Evolutionary conservation across 371 early-diverging fungal species (phyloP), one percentile per base, ranked within the genome.

Genomic region (Funneliformis caledonium): DNA sequence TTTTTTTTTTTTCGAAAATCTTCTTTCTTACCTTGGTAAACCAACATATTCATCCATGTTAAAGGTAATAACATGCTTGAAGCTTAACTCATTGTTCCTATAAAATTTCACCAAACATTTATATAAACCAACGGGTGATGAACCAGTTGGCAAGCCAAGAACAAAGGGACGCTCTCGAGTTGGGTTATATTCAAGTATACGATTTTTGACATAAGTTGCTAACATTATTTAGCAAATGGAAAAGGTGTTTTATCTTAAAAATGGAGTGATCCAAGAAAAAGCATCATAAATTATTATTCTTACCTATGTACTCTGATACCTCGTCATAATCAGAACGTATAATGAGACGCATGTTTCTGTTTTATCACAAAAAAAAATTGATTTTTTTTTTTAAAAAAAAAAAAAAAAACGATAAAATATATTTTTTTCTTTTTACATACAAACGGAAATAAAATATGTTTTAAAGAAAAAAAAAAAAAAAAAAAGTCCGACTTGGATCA

Each of bases 141-240:
- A 94, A 31, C 96, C 96, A 0, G 96, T 94, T 65, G 96, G 96
- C 19, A 96, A 89, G 22, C 96, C 96, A 33, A 96, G 87, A 26
- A 95, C 96, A 85, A 95, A 96, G 0, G 95, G 96, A 75, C 93
- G 86, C 68, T 91, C 88, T 43, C 88, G 85, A 14, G 94, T 90
- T 14, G 96, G 96, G 26, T 87, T 88, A 82, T 94, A 95, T 82
- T 93, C 92, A 76, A 90, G 88, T 83, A 95, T 94, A 75, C 96
- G 92, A 83, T 93, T 91, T 68, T 90, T 91, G 76, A 95, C 91
- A 85, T 96, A 96, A 84, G 93, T 88, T 47, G 96, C 95, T 91
- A 85, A 33, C 47, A 19, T 72, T 52, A 69, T 45, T 19, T 60
- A 70, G 62, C 26, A 26, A 26, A 26, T 26, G 26, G 26, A 26